Conservation (phyloP, 805 yeast species). For the Starmerella vitae region DNA sequence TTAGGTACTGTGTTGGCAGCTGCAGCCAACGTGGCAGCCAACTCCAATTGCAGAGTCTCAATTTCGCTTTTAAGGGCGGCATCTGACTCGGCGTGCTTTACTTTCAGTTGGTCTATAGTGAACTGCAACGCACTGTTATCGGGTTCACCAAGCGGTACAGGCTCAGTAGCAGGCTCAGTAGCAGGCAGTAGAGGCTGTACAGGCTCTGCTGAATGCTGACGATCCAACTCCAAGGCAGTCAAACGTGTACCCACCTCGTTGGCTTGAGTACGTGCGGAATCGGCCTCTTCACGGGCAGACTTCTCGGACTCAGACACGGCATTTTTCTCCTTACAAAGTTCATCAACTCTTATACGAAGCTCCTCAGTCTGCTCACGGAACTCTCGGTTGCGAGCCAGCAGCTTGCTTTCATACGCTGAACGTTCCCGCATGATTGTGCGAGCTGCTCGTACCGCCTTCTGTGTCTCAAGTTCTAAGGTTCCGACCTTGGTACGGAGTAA, state of each 20-base stretch:
- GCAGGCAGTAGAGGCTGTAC: not conserved
- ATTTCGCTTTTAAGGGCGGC: not conserved
- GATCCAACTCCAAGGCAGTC: constrained; percentile 2
- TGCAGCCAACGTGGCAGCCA: not conserved
- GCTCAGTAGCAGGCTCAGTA: not conserved
- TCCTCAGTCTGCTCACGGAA: constrained; percentile 21
- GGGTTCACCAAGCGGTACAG: constrained; percentile 2
- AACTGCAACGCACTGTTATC: constrained; percentile 5
- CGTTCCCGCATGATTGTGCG: constrained; percentile 27
- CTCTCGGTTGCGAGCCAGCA: constrained; percentile 26
- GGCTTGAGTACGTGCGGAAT: constrained; percentile 24
- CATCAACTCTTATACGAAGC: constrained; percentile 20
- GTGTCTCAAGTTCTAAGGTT: constrained; percentile 24
- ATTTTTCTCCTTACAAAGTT: constrained; percentile 20
- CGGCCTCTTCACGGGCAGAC: constrained; percentile 24
- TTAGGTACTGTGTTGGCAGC: not conserved
- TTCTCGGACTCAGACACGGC: constrained; percentile 25
- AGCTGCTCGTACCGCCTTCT: constrained; percentile 24
- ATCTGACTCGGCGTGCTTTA: not conserved
- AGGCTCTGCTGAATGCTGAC: not conserved
- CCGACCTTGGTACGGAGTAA: constrained; percentile 22
- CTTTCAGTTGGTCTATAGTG: not conserved
- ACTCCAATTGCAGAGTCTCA: not conserved
- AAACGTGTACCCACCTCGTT: constrained; percentile 18
- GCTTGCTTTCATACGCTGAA: constrained; percentile 27